A percentile compares a stretch with the other conserved stretches of the same genome.
These are phyloP conservation scores for Neoarthrinium moseri DNA, from an alignment of 2,329 filamentous ascomycete species.

Conservation along the genomic window DNA sequence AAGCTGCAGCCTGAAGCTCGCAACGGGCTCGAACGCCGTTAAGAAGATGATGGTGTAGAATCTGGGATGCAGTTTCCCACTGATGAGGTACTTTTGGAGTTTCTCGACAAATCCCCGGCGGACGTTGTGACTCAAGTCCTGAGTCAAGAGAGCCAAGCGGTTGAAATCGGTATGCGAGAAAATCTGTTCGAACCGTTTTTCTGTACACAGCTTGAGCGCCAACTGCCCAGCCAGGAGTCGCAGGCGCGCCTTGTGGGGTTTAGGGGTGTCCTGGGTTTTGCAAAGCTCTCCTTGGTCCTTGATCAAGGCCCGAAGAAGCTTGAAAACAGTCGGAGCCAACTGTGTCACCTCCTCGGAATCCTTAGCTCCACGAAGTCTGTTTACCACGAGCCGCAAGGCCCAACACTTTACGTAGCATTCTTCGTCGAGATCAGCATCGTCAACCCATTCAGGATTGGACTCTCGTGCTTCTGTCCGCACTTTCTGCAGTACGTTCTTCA, in stretches of 20 bases:
- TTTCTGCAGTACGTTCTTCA: conserved; percentile 71
- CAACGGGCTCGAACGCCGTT: conserved; percentile 82
- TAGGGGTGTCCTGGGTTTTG: conserved; percentile 72
- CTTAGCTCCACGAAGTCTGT: conserved; percentile 67
- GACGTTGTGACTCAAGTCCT: conserved; percentile 73
- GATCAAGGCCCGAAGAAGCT: conserved; percentile 75
- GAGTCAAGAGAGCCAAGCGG: conserved; percentile 73
- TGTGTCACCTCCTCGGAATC: conserved; percentile 53
- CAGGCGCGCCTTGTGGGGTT: conserved; percentile 76
- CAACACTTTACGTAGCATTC: conserved; percentile 82
- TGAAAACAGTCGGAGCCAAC: conserved; percentile 68
- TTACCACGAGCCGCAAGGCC: conserved; percentile 82
- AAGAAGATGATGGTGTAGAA: conserved; percentile 92
- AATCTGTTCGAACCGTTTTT: conserved; percentile 72
- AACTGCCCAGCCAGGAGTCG: conserved; percentile 79
- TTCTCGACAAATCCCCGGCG: conserved; percentile 78
- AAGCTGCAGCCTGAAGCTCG: conserved; percentile 70
- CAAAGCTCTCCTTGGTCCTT: conserved; percentile 76
- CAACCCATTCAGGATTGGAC: conserved; percentile 63
- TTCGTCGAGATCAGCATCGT: conserved; percentile 68
- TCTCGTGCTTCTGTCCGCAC: conserved; percentile 62
- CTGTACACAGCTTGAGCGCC: conserved; percentile 78
- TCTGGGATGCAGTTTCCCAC: conserved; percentile 65
- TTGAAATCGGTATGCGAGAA: conserved; percentile 77
- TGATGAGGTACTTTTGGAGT: conserved; percentile 85